phyloP scores from a whole-genome alignment of 1,284 basidiomycete species.

The Ustanciosporium gigantosporum region DNA sequence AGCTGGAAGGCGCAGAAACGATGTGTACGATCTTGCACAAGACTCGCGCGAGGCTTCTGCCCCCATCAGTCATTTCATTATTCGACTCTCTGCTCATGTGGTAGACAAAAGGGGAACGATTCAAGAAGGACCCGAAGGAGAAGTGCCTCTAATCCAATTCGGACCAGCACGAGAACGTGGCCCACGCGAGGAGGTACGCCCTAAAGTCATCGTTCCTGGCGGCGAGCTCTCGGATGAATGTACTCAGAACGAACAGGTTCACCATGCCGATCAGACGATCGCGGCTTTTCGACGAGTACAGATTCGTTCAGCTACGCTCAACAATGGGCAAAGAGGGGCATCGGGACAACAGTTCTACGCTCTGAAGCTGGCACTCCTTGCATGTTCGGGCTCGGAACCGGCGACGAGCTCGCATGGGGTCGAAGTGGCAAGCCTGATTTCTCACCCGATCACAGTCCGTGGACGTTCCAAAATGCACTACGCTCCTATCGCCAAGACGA shows the following conservation, averaged over 20 bases:
- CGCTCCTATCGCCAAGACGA: background rate
- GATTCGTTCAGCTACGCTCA: slow-evolving; percentile 40
- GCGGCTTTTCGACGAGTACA: slow-evolving; percentile 32
- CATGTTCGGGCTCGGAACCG: slow-evolving; percentile 2
- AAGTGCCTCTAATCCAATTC: slow-evolving; percentile 35
- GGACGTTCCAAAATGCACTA: slow-evolving; percentile 39
- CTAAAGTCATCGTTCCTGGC: slow-evolving; percentile 9
- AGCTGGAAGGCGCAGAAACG: slow-evolving; percentile 3
- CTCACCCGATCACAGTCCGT: slow-evolving; percentile 33
- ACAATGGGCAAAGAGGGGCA: slow-evolving; percentile 30
- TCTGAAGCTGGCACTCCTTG: slow-evolving; percentile 33
- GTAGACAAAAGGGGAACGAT: slow-evolving; percentile 11
- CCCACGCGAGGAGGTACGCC: slow-evolving; percentile 20
- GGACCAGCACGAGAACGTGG: slow-evolving; percentile 35
- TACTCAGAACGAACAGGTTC: slow-evolving; percentile 13
- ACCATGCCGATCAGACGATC: background rate
- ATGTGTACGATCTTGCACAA: background rate
- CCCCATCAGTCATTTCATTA: slow-evolving; percentile 6
- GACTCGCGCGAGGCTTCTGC: background rate
- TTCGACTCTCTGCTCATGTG: slow-evolving; percentile 25
- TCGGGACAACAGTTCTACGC: slow-evolving; percentile 39
- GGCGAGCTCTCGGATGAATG: slow-evolving; percentile 13
- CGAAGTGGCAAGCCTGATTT: slow-evolving; percentile 15
- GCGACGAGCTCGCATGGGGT: slow-evolving; percentile 1
- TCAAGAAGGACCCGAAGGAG: slow-evolving; percentile 9